Evolutionary conservation across 345 rosid species (phyloP), one percentile per base, ranked within the genome.

Genomic region (Leavenworthia alabamica): DNA sequence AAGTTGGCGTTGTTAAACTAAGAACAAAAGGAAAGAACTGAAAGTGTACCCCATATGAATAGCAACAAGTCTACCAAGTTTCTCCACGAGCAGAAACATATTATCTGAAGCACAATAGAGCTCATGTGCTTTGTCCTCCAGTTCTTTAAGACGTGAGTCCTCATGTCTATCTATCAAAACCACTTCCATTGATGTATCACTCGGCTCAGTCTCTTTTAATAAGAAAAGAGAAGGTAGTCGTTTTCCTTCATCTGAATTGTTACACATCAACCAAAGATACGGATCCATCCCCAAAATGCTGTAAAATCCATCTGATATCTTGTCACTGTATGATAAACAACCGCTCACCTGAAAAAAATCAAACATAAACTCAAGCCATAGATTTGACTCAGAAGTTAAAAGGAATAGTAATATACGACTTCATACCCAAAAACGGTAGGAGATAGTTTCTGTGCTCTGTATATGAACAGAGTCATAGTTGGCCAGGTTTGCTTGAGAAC

Each of bases 211-310:
- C 50, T 80, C 89, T 64, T 51, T 79, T 3, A 92, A 89, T 5
- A 95, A 75, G 77, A 79, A 35, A 71, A 92, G 76, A 53, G 93
- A 68, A 17, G 98, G 98, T 62, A 83, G 62, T 49, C 69, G 77
- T 39, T 51, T 75, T 37, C 90, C 98, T 65, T 86, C 90, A 50
- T 82, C 84, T 0, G 62, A 46, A 23, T 82, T 77, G 61, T 89
- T 92, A 83, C 98, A 86, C 93, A 85, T 89, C 26, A 81, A 67
- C 98, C 98, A 92, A 14, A 92, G 75, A 74, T 83, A 73, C 4
- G 96, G 96, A 72, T 86, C 90, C 90, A 92, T 89, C 60, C 98
- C 98, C 71, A 92, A 53, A 54, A 92, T 89, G 73, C 84, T 82
- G 73, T 92, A 89, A 73, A 92, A 92, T 11, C 98, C 98, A 77